Conservation (phyloP, 192 early-diverging fungal genomes). For the Linnemannia schmuckeri region DNA sequence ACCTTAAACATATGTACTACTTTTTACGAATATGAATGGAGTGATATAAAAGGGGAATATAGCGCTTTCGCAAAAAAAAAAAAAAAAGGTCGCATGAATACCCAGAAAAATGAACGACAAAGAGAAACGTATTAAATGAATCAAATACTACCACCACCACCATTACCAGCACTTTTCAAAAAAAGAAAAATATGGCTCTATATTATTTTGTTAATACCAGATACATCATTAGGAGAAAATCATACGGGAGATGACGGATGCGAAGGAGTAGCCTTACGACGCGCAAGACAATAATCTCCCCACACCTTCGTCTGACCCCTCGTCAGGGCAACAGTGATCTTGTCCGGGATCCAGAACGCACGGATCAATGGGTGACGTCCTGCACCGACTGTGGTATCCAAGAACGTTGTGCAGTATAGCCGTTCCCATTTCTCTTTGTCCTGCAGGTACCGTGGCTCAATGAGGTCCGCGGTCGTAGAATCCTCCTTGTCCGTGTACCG, state of each 20-base stretch:
- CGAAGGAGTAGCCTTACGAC: conserved; percentile 28
- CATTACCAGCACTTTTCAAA: too few species aligned
- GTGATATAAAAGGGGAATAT: too few species aligned
- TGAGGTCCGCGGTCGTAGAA: background rate
- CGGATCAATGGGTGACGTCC: conserved; percentile 61
- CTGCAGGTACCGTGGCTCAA: conserved; percentile 67
- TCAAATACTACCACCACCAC: too few species aligned
- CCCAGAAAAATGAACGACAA: too few species aligned
- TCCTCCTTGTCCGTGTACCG: conserved; percentile 4
- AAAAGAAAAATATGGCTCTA: too few species aligned
- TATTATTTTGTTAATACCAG: too few species aligned
- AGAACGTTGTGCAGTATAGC: conserved; percentile 70
- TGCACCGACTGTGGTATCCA: conserved; percentile 67
- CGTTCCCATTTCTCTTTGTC: conserved; percentile 70
- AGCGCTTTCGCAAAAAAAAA: too few species aligned
- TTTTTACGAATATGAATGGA: too few species aligned
- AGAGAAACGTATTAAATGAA: too few species aligned
- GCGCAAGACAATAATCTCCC: conserved; percentile 73
- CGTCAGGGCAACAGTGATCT: conserved; percentile 42
- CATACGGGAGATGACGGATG: background rate
- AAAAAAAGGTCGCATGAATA: too few species aligned
- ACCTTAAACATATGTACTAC: too few species aligned
- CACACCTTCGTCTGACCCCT: conserved; percentile 60
- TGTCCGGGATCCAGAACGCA: conserved; percentile 69
- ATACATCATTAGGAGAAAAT: background rate